A percentile compares a stretch with the other conserved stretches of the same genome.
Evolutionary conservation across 2,329 filamentous ascomycete species (phyloP).

Genomic region (Remersonia thermophila): DNA sequence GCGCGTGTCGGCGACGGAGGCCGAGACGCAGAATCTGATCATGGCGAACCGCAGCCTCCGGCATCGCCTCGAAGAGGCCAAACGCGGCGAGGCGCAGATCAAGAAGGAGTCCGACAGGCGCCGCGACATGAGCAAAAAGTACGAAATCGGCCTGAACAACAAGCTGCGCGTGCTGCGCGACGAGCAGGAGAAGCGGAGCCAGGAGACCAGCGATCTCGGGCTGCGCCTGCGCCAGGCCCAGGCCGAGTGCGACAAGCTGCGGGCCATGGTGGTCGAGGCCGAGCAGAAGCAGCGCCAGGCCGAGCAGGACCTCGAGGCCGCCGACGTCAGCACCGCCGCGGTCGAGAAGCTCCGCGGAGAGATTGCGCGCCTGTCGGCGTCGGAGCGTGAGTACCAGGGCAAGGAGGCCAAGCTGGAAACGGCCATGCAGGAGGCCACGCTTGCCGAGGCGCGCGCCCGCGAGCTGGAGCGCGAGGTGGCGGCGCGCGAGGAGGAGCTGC

Average conservation of each 20-base stretch:
- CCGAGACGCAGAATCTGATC: conserved; percentile 70
- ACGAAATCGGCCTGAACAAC: conserved; percentile 57
- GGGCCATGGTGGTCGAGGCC: conserved; percentile 51
- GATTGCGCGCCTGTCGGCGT: conserved; percentile 46
- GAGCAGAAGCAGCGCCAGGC: conserved; percentile 56
- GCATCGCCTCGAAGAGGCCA: conserved; percentile 59
- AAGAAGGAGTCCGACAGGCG: conserved; percentile 62
- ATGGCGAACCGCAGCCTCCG: conserved; percentile 64
- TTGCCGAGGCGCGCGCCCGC: conserved; percentile 46
- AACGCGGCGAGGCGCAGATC: conserved; percentile 55
- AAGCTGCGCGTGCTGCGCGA: conserved; percentile 57
- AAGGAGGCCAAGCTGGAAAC: conserved; percentile 47
- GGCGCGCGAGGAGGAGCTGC: conserved; percentile 36
- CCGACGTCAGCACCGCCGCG: conserved; percentile 49
- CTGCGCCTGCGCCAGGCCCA: conserved; percentile 45
- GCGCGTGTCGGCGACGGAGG: conserved; percentile 64
- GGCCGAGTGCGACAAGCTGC: conserved; percentile 52
- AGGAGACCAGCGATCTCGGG: conserved; percentile 43
- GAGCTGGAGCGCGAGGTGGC: conserved; percentile 45
- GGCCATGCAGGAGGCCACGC: conserved; percentile 44
- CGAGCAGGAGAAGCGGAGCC: conserved; percentile 53
- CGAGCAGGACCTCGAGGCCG: conserved; percentile 50
- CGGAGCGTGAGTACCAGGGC: conserved; percentile 51
- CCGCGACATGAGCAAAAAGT: conserved; percentile 62
- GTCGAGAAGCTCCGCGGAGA: conserved; percentile 47